Evolutionary conservation across 371 early-diverging fungal species (phyloP).

Genomic region (Haplosporangium sp.): DNA sequence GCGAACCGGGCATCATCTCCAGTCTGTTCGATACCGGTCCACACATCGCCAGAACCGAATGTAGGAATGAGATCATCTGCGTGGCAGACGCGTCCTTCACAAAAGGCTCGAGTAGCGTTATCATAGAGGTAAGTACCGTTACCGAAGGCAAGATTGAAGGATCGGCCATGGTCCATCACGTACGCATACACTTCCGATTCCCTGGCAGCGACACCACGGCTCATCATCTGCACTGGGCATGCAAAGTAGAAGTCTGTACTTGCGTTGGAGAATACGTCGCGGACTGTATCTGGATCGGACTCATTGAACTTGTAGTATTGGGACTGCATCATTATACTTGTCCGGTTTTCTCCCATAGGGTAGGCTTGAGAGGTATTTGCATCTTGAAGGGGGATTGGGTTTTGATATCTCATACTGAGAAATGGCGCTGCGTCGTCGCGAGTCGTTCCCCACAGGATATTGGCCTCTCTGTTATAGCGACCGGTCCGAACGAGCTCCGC

Average conservation of each 20-base stretch:
- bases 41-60: conserved; percentile 18
- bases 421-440: conserved; percentile 10
- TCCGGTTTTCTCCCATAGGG: background rate
- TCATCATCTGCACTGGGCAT: conserved; percentile 29
- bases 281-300: conserved; percentile 24
- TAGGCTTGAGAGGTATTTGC: background rate
- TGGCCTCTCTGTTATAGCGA: conserved; percentile 29
- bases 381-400: conserved; percentile 13
- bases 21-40: conserved; percentile 3
- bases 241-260: conserved; percentile 18
- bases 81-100: conserved; percentile 19
- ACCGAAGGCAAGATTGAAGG: background rate
- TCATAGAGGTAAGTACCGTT: background rate
- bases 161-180: conserved; percentile 19
- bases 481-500: conserved; percentile 23
- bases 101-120: background rate
- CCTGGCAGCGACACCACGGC: background rate
- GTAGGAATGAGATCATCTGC: conserved; percentile 21
- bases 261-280: background rate
- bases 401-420: background rate
- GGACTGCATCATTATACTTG: conserved; percentile 7
- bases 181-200: conserved; percentile 3
- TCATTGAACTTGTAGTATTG: conserved; percentile 26
- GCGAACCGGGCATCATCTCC: conserved; percentile 42
- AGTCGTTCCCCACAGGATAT: conserved; percentile 35